Conservation (phyloP, 2,329 filamentous ascomycete genomes). For the Sporothrix variecibatus region DNA sequence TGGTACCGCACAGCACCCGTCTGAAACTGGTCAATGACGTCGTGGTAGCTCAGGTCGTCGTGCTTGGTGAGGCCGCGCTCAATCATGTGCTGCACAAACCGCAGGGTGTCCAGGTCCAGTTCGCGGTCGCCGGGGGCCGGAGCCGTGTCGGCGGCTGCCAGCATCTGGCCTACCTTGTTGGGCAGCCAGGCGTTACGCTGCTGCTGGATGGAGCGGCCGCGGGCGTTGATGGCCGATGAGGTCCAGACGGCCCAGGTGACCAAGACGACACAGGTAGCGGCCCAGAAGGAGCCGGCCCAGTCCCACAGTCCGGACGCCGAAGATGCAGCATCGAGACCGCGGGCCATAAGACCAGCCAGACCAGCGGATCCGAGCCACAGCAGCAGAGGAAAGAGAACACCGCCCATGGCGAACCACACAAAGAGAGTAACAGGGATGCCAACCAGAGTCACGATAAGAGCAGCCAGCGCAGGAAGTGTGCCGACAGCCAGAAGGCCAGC, state of each 20-base stretch:
- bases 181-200: not conserved
- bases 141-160: not conserved
- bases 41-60: not conserved
- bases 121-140: not conserved
- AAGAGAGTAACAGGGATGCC: not conserved
- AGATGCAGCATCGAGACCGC: not conserved
- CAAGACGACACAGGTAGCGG: not conserved
- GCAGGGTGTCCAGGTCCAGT: not conserved
- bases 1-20: slow-evolving; percentile 6
- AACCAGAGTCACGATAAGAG: not conserved
- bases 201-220: not conserved
- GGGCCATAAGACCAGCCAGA: not conserved
- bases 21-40: slow-evolving; percentile 8
- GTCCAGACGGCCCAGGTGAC: not conserved
- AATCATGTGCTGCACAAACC: not conserved
- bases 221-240: not conserved
- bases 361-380: not conserved
- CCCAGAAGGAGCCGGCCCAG: not conserved
- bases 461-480: not conserved
- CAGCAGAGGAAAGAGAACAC: not conserved
- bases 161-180: not conserved
- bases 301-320: not conserved
- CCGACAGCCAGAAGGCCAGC: not conserved
- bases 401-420: not conserved
- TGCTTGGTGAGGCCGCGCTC: not conserved